Evolutionary conservation across 2,329 filamentous ascomycete species (phyloP), one percentile per base, ranked within the genome.

Genomic region (Cordyceps javanica): DNA sequence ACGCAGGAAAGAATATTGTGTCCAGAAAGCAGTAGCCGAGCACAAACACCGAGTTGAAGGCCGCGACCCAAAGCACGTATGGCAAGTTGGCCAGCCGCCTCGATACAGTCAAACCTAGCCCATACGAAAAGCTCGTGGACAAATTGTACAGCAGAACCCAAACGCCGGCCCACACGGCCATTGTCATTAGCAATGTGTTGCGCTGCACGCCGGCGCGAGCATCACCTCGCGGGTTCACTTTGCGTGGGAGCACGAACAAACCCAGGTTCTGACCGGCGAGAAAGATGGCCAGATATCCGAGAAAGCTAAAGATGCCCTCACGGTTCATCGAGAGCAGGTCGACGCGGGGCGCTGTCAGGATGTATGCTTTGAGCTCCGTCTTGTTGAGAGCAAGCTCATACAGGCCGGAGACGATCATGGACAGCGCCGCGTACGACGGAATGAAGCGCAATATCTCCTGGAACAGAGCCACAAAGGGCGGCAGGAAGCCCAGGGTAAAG

Each of bases 231-330:
- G 72, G 66, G 61, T 68, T 74, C 65, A 80, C 68, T 68, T 71
- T 74, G 59, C 85, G 71, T 3, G 90, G 90, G 38, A 97, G 82
- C 59, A 94, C 82, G 60, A 87, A 83, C 72, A 92, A 86, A 51
- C 94, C 94, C 19, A 87, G 83, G 41, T 89, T 88, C 68, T 95
- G 91, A 3, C 94, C 94, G 0, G 90, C 86, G 39, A 99, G 83
- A 72, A 97, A 99, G 59, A 99, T 97, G 48, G 93, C 89, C 46
- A 99, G 81, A 69, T 99, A 99, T 5, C 94, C 94, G 51, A 90
- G 74, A 71, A 97, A 96, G 55, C 91, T 96, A 71, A 93, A 96
- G n/a, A 99, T 80, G 0, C 94, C 94, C 71, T 99, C 94, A 26
- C 93, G 83, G 69, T 99, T 99, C 78, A 91, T 89, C 2, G 90